Conservation (phyloP, 768 basidiomycete genomes). For the Daedaleopsis sinensis region DNA sequence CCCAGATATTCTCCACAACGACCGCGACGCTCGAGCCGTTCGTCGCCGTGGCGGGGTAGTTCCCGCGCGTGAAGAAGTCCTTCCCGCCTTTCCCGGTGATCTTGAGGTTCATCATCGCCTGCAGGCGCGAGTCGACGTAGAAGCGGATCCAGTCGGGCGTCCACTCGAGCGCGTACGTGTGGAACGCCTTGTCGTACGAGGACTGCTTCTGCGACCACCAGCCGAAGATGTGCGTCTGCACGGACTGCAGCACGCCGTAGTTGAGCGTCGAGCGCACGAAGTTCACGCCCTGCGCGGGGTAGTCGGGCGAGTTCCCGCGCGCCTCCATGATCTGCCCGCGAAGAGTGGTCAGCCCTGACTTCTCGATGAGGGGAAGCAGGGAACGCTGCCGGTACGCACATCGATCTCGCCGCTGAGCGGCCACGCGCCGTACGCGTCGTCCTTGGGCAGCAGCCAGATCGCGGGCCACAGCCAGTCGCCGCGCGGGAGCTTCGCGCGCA, state of each 20-base stretch:
- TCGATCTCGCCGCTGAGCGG: constrained; percentile 63
- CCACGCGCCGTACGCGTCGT: constrained; percentile 52
- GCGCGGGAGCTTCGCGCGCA: constrained; percentile 48
- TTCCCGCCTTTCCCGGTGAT: constrained; percentile 45
- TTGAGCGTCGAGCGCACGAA: constrained; percentile 61
- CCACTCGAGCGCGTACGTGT: constrained; percentile 64
- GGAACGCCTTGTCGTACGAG: constrained; percentile 51
- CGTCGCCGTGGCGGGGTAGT: constrained; percentile 52
- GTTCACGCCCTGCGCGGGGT: constrained; percentile 47
- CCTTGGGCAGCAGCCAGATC: constrained; percentile 50
- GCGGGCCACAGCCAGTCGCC: constrained; percentile 49
- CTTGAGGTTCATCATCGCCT: constrained; percentile 54
- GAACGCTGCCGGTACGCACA: constrained; percentile 39
- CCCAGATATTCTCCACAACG: constrained; percentile 53
- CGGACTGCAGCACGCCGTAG: constrained; percentile 59
- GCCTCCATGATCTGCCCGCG: constrained; percentile 53
- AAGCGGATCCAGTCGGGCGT: constrained; percentile 56
- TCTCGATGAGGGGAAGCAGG: no score
- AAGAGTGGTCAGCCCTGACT: no score
- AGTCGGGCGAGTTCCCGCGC: constrained; percentile 49
- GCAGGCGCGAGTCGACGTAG: constrained; percentile 54
- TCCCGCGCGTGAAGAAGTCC: constrained; percentile 54
- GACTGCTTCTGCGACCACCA: constrained; percentile 47
- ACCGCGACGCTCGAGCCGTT: constrained; percentile 44
- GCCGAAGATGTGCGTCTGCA: constrained; percentile 46